A percentile compares a stretch with the other conserved stretches of the same genome.
Evolutionary conservation across 2,329 filamentous ascomycete species (phyloP).

Genomic region (Aspergillus pseudotamarii): DNA sequence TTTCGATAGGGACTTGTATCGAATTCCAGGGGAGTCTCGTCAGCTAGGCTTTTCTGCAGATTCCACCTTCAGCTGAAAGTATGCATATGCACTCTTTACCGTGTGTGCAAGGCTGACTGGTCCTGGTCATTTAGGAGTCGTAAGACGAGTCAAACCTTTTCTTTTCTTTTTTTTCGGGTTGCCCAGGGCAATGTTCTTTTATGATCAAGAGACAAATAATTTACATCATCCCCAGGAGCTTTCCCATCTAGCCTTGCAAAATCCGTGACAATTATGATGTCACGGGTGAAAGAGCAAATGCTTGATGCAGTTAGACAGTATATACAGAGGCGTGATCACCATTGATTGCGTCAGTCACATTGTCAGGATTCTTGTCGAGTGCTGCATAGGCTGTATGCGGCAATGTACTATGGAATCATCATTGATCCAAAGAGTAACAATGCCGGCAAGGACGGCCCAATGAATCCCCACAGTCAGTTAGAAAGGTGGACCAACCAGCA

Average conservation of each 20-base stretch:
- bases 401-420: neutral
- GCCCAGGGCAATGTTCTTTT: neutral
- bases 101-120: neutral
- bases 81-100: neutral
- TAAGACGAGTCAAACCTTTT: slow-evolving; percentile 1
- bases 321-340: neutral
- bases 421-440: neutral
- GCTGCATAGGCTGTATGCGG: slow-evolving; percentile 1
- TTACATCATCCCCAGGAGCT: neutral
- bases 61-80: neutral
- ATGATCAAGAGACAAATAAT: neutral
- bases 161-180: neutral
- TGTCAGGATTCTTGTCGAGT: neutral
- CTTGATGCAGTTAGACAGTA: neutral
- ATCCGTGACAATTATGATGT: neutral
- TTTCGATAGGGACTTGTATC: neutral
- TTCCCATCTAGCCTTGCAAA: neutral
- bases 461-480: neutral
- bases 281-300: neutral
- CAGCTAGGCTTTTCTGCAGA: neutral
- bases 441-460: neutral
- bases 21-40: neutral
- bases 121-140: neutral
- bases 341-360: neutral
- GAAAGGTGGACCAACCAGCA: slow-evolving; percentile 1